Conservation (phyloP, 495 filamentous ascomycete species). For the Saxispiralis lemnorum region DNA sequence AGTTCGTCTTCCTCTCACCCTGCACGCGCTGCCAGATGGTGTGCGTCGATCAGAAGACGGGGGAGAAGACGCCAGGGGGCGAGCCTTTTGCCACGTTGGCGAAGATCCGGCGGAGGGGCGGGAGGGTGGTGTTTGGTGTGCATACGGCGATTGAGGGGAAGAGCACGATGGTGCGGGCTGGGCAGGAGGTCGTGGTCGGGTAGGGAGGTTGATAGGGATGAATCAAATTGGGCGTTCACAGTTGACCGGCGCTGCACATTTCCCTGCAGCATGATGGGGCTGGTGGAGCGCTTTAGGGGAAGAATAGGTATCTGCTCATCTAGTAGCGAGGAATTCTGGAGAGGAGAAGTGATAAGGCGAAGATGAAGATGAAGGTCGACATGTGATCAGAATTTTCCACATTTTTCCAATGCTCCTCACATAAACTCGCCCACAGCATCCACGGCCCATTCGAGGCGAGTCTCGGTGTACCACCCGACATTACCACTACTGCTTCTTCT, state of each 20-base stretch:
- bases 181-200: slow-evolving; percentile 29
- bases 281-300: too few relatives aligned
- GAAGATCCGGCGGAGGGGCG: slow-evolving; percentile 64
- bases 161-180: slow-evolving; percentile 38
- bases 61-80: slow-evolving; percentile 39
- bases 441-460: background rate
- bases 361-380: too few relatives aligned
- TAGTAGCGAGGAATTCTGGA: too few relatives aligned
- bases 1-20: slow-evolving; percentile 49
- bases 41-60: slow-evolving; percentile 75
- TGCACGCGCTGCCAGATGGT: slow-evolving; percentile 92
- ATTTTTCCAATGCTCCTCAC: too few relatives aligned
- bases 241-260: too few relatives aligned
- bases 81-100: slow-evolving; percentile 80
- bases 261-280: too few relatives aligned
- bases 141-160: slow-evolving; percentile 34
- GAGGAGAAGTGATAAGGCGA: too few relatives aligned
- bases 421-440: too few relatives aligned
- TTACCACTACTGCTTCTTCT: slow-evolving; percentile 21
- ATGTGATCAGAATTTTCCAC: too few relatives aligned
- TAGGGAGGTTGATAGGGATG: too few relatives aligned
- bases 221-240: too few relatives aligned
- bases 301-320: too few relatives aligned
- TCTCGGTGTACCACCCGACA: background rate
- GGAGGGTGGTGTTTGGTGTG: slow-evolving; percentile 71